Percentiles rank a stretch among this genome's conserved stretches.
Conservation (phyloP, 129 eudicot genomes). For the Heracleum sosnowskyi region DNA sequence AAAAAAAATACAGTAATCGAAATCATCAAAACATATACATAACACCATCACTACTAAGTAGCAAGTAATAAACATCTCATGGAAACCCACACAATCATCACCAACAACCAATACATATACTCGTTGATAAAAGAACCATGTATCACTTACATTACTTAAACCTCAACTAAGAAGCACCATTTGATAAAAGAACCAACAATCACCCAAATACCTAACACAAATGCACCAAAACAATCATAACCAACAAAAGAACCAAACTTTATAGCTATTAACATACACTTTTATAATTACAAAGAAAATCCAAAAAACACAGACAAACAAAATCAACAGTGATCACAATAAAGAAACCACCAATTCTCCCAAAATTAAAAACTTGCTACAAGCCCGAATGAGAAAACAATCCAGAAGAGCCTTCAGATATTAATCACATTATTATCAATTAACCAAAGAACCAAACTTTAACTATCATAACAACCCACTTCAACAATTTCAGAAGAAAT, state of each 20-base stretch:
- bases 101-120: neutral
- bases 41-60: neutral
- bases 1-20: neutral
- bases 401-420: slow-evolving; percentile 39
- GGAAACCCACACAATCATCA: neutral
- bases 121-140: neutral
- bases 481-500: neutral
- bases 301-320: neutral
- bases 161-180: neutral
- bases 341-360: neutral
- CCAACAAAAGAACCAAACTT: neutral
- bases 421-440: no score
- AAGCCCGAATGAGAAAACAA: slow-evolving; percentile 41
- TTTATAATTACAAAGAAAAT: neutral
- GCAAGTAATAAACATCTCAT: neutral
- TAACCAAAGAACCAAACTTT: neutral
- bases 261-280: neutral
- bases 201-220: neutral
- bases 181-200: neutral
- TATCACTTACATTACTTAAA: neutral
- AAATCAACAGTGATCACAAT: neutral
- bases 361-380: neutral
- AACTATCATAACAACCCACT: neutral
- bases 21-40: neutral
- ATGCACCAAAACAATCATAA: neutral